Conservation (phyloP, 352 stramenopile genomes). For the Halophytophthora batemanensis region DNA sequence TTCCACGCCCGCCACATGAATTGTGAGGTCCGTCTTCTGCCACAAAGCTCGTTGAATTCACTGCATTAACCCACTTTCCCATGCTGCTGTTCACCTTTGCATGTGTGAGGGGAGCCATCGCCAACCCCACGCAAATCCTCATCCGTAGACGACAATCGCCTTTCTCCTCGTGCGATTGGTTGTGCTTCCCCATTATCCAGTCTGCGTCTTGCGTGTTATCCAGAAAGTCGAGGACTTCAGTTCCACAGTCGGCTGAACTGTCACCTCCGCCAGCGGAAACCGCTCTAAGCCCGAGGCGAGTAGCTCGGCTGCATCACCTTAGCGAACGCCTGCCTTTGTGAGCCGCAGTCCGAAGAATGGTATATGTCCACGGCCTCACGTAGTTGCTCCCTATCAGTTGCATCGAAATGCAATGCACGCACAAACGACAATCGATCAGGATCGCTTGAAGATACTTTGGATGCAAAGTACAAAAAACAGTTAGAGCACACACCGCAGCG, state of each 20-base stretch:
- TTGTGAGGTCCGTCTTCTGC: no score
- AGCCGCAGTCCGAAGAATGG: conserved; percentile 32
- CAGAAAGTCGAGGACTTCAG: neutral
- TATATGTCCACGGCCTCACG: conserved; percentile 45
- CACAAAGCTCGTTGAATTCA: no score
- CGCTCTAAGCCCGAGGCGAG: conserved; percentile 17
- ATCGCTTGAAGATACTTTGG: neutral
- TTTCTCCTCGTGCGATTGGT: no score
- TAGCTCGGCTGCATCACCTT: conserved; percentile 28
- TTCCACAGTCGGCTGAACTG: neutral
- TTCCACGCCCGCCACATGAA: no score
- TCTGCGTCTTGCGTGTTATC: no score
- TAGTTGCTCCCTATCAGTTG: conserved; percentile 30
- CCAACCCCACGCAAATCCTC: no score
- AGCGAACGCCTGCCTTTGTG: conserved; percentile 31
- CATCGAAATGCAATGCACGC: neutral
- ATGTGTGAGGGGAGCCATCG: no score
- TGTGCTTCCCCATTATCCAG: no score
- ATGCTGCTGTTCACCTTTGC: no score
- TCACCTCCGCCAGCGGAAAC: conserved; percentile 15
- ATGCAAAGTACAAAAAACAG: neutral
- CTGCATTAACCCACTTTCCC: no score
- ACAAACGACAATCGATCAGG: neutral
- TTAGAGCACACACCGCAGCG: conserved; percentile 29
- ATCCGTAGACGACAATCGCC: no score